These are phyloP conservation scores for Pleurotus cornucopiae DNA, from an alignment of 768 basidiomycete genomes.

Conservation along the genomic window DNA sequence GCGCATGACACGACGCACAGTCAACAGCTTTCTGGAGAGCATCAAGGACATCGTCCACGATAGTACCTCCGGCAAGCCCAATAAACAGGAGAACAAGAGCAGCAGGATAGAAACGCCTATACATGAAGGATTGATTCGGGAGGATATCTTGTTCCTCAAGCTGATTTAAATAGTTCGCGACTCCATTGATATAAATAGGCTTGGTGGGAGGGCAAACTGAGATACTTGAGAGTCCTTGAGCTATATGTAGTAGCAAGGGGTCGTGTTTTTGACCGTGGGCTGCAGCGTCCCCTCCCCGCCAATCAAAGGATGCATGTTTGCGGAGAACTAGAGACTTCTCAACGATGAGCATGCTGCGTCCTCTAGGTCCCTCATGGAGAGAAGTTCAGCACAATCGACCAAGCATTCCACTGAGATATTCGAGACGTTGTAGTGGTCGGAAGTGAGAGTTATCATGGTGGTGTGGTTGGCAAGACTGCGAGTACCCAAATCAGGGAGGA, in stretches of 20 bases:
- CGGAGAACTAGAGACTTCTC: neutral
- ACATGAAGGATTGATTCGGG: too few relatives aligned
- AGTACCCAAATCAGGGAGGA: too few relatives aligned
- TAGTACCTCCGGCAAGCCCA: neutral
- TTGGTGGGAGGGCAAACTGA: neutral
- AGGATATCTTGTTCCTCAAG: neutral
- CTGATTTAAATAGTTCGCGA: neutral
- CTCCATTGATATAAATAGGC: neutral
- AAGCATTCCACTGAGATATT: too few relatives aligned
- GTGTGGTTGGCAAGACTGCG: too few relatives aligned
- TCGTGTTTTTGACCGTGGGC: too few relatives aligned
- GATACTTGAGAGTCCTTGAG: neutral
- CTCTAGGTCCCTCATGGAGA: too few relatives aligned
- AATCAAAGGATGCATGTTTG: conserved; percentile 3
- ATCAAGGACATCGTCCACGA: conserved; percentile 11
- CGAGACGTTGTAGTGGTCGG: too few relatives aligned
- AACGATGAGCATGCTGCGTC: too few relatives aligned
- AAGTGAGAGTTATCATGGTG: too few relatives aligned
- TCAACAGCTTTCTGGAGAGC: conserved; percentile 21
- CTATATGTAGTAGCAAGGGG: neutral
- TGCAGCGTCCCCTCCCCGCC: neutral
- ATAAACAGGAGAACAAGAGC: neutral
- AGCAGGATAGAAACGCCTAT: neutral
- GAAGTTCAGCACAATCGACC: too few relatives aligned
- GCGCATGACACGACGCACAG: conserved; percentile 24